Evolutionary conservation across 139 green algal genomes (phyloP).

Genomic region (Volvox africanus): DNA sequence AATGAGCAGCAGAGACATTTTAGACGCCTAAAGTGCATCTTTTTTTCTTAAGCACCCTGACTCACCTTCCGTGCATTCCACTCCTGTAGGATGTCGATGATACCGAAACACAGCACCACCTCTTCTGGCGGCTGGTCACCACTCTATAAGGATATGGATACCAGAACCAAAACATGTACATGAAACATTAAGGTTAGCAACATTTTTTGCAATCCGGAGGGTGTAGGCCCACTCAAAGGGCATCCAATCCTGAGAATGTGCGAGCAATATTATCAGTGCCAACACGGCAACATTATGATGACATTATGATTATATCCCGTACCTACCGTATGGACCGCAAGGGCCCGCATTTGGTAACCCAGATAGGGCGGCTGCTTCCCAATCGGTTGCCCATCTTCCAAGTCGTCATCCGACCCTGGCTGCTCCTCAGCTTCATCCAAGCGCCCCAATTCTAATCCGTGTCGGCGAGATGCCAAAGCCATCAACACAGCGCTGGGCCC

Average conservation of each 20-base stretch:
- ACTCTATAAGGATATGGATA: not conserved
- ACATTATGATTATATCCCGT: too few relatives aligned
- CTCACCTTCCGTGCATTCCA: constrained; percentile 46
- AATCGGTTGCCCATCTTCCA: not conserved
- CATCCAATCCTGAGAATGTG: too few relatives aligned
- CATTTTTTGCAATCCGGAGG: not conserved
- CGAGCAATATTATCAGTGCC: too few relatives aligned
- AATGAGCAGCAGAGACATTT: too few relatives aligned
- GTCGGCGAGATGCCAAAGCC: constrained; percentile 19
- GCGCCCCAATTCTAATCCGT: not conserved
- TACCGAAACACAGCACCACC: constrained; percentile 91
- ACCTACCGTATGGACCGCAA: constrained; percentile 46
- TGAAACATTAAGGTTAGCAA: not conserved
- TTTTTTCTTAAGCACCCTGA: constrained; percentile 85
- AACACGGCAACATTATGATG: too few relatives aligned
- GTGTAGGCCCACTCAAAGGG: too few relatives aligned
- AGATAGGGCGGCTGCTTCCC: constrained; percentile 39
- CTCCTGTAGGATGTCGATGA: constrained; percentile 95
- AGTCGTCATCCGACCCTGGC: not conserved
- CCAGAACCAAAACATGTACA: not conserved
- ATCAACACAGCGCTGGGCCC: constrained; percentile 36
- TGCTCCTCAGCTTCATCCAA: constrained; percentile 11
- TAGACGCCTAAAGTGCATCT: too few relatives aligned
- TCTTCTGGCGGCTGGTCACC: constrained; percentile 60
- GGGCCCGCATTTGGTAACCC: constrained; percentile 75